Percentiles rank a stretch among this genome's conserved stretches.
Evolutionary conservation across 345 rosid species (phyloP).

Genomic region (Lepidium africanum): DNA sequence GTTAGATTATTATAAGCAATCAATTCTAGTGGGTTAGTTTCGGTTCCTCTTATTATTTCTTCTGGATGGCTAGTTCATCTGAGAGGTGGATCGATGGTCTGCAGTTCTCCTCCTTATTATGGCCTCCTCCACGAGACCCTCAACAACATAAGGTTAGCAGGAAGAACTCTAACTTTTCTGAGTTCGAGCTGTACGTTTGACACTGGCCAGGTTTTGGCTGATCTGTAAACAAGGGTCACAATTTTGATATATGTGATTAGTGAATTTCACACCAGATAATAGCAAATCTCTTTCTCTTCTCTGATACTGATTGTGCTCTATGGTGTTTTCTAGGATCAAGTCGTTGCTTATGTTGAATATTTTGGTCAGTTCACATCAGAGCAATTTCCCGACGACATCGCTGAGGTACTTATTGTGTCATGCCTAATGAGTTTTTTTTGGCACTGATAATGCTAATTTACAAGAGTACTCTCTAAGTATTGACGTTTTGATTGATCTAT

Average conservation of each 20-base stretch:
- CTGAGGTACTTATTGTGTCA: conserved; percentile 53
- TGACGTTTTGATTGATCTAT: conserved; percentile 15
- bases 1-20: background rate
- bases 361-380: conserved; percentile 84
- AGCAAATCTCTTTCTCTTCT: background rate
- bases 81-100: conserved; percentile 97
- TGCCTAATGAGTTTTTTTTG: background rate
- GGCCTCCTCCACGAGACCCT: conserved; percentile 81
- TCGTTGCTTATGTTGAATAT: conserved; percentile 85
- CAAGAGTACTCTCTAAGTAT: background rate
- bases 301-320: conserved; percentile 5
- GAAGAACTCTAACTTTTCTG: background rate
- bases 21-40: background rate
- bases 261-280: background rate
- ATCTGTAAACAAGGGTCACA: background rate
- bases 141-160: conserved; percentile 62
- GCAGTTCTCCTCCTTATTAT: conserved; percentile 73
- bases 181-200: background rate
- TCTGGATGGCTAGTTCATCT: conserved; percentile 55
- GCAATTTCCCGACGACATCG: conserved; percentile 85
- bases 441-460: background rate
- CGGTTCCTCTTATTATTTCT: background rate
- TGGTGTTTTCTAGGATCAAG: conserved; percentile 54
- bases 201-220: background rate
- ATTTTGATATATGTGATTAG: background rate